A percentile compares a stretch with the other conserved stretches of the same genome.
phyloP scores from a whole-genome alignment of 2,329 filamentous ascomycete genomes.

The Hypoxylon sp. region DNA sequence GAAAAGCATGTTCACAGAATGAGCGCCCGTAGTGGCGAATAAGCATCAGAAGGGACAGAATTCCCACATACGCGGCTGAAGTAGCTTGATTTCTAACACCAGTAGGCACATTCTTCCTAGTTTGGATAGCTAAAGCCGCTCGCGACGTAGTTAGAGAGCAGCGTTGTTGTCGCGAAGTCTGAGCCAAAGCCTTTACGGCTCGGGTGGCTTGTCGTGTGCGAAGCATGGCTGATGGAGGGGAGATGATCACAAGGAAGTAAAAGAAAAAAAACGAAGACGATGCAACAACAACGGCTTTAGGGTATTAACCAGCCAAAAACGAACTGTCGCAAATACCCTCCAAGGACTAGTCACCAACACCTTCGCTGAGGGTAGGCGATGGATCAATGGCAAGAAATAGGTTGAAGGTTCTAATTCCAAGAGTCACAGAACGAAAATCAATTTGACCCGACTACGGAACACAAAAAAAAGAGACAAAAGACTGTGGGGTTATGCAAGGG shows the following conservation, averaged over 20 bases:
- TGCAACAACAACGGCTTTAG: background rate
- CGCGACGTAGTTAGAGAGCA: constrained; percentile 61
- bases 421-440: constrained; percentile 36
- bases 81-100: constrained; percentile 66
- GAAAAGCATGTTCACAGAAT: constrained; percentile 18
- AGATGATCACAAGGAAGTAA: constrained; percentile 29
- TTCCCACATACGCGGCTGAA: constrained; percentile 66
- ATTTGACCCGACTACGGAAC: constrained; percentile 43
- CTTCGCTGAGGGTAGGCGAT: constrained; percentile 22
- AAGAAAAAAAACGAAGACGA: constrained; percentile 11
- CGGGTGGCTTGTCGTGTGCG: constrained; percentile 64
- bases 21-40: background rate
- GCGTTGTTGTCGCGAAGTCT: constrained; percentile 56
- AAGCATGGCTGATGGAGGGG: constrained; percentile 61
- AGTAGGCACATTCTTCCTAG: constrained; percentile 59
- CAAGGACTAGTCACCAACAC: constrained; percentile 33
- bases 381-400: constrained; percentile 42
- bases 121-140: constrained; percentile 55
- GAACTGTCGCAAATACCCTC: constrained; percentile 23
- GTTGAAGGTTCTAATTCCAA: constrained; percentile 22
- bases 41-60: background rate
- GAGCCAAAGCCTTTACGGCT: constrained; percentile 63
- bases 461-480: constrained; percentile 43
- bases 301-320: constrained; percentile 14
- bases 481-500: constrained; percentile 43